phyloP scores from a whole-genome alignment of 208 protist genomes.

The Leishmania major region DNA sequence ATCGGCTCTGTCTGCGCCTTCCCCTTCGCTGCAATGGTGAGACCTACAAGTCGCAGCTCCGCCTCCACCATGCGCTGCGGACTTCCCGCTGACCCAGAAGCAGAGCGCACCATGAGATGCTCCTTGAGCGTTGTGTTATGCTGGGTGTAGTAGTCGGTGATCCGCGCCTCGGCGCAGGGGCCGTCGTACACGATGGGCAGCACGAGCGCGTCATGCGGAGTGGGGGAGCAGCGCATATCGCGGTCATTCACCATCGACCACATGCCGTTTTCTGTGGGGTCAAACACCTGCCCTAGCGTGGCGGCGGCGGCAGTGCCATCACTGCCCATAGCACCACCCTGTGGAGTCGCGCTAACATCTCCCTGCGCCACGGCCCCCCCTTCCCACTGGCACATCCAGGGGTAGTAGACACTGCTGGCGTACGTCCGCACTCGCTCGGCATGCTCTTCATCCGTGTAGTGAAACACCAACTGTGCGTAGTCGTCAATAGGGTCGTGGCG shows the following conservation, averaged over 20 bases:
- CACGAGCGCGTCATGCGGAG: slow-evolving; percentile 62
- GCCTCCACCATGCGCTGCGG: slow-evolving; percentile 54
- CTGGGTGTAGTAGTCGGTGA: slow-evolving; percentile 68
- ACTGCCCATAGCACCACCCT: neutral
- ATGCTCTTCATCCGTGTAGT: slow-evolving; percentile 29
- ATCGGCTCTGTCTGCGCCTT: slow-evolving; percentile 66
- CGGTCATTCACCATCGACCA: slow-evolving; percentile 75
- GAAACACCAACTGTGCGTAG: slow-evolving; percentile 8
- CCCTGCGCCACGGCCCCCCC: neutral
- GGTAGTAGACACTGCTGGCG: slow-evolving; percentile 35
- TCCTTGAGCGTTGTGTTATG: slow-evolving; percentile 49
- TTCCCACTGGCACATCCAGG: slow-evolving; percentile 23
- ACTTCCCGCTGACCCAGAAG: slow-evolving; percentile 29
- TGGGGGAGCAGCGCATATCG: slow-evolving; percentile 63
- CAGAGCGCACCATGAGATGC: slow-evolving; percentile 36
- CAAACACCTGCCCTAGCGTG: slow-evolving; percentile 31
- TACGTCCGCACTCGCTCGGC: slow-evolving; percentile 25
- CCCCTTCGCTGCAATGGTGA: slow-evolving; percentile 41
- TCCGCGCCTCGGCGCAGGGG: slow-evolving; percentile 40
- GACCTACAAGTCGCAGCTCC: slow-evolving; percentile 52
- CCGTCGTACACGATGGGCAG: slow-evolving; percentile 74
- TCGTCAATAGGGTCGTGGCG: slow-evolving; percentile 23
- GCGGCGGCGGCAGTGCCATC: neutral
- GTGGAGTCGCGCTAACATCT: neutral
- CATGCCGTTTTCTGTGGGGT: slow-evolving; percentile 73